Evolutionary conservation across 805 yeast species (phyloP).

Genomic region (Cyberlindnera americana): DNA sequence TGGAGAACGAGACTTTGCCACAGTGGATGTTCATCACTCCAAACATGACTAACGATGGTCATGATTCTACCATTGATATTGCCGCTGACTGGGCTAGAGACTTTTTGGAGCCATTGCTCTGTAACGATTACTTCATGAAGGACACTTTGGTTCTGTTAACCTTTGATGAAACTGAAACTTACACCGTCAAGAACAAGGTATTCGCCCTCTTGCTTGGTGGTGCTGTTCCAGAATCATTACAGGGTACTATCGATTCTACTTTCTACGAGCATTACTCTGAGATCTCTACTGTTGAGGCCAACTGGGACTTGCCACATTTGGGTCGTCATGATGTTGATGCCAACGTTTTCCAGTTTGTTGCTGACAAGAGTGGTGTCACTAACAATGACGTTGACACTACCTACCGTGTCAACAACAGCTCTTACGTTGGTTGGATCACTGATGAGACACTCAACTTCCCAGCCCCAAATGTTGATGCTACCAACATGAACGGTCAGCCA

Average conservation of each 20-base stretch:
- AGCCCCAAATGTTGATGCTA: slow-evolving; percentile 36
- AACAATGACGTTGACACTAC: slow-evolving; percentile 34
- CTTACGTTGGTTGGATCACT: slow-evolving; percentile 32
- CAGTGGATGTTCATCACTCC: slow-evolving; percentile 54
- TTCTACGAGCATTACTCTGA: slow-evolving; percentile 52
- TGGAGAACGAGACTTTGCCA: slow-evolving; percentile 39
- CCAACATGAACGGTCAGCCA: slow-evolving; percentile 33
- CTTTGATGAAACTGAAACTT: slow-evolving; percentile 47
- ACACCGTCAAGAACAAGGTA: slow-evolving; percentile 42
- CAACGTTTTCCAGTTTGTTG: slow-evolving; percentile 43
- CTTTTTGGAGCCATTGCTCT: slow-evolving; percentile 42
- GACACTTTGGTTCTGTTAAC: slow-evolving; percentile 43
- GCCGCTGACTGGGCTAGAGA: slow-evolving; percentile 46
- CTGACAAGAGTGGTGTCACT: slow-evolving; percentile 32
- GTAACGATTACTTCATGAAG: slow-evolving; percentile 44
- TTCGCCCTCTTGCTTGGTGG: slow-evolving; percentile 46
- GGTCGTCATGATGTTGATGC: slow-evolving; percentile 51
- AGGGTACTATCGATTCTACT: slow-evolving; percentile 43
- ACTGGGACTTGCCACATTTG: slow-evolving; percentile 46
- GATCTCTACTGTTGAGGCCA: slow-evolving; percentile 45
- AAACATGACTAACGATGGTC: slow-evolving; percentile 52
- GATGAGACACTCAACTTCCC: slow-evolving; percentile 30
- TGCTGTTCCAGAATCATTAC: slow-evolving; percentile 34
- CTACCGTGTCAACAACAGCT: slow-evolving; percentile 31
- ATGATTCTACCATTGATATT: slow-evolving; percentile 42